phyloP scores from a whole-genome alignment of 2,329 filamentous ascomycete genomes.

The Trichoderma sp. region DNA sequence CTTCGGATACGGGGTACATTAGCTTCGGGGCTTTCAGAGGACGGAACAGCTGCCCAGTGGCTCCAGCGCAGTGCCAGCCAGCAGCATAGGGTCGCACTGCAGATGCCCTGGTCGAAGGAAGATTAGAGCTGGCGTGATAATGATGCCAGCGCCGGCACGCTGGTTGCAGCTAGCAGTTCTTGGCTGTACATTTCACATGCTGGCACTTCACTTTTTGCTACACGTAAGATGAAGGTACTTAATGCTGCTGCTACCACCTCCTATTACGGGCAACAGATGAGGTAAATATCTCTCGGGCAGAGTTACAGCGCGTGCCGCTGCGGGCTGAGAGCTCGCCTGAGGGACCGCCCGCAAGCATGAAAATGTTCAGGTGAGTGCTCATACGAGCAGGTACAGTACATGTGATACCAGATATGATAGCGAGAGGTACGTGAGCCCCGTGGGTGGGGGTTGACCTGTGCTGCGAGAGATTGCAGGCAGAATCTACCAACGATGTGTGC shows the following conservation, averaged over 20 bases:
- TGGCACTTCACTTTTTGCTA: too few species aligned
- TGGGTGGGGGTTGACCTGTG: background rate
- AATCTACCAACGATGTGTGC: background rate
- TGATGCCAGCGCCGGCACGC: background rate
- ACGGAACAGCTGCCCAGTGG: background rate
- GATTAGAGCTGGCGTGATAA: background rate
- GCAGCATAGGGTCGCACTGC: slow-evolving; percentile 13
- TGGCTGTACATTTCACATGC: too few species aligned
- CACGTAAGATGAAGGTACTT: too few species aligned
- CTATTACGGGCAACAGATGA: background rate
- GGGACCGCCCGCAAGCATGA: slow-evolving; percentile 4
- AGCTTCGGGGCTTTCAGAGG: slow-evolving; percentile 16
- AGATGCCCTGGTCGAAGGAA: background rate
- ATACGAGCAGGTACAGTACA: background rate
- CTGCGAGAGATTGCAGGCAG: too few species aligned
- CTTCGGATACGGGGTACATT: slow-evolving; percentile 16
- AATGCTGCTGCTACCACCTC: background rate
- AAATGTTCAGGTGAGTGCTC: background rate
- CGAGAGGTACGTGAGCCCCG: background rate
- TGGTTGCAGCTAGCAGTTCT: too few species aligned
- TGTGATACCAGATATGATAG: background rate
- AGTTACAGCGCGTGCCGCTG: background rate
- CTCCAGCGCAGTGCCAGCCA: background rate
- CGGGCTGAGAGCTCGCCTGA: background rate
- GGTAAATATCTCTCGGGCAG: background rate